Evolutionary conservation across 768 basidiomycete species (phyloP).

Genomic region (Termitomyces sp.): DNA sequence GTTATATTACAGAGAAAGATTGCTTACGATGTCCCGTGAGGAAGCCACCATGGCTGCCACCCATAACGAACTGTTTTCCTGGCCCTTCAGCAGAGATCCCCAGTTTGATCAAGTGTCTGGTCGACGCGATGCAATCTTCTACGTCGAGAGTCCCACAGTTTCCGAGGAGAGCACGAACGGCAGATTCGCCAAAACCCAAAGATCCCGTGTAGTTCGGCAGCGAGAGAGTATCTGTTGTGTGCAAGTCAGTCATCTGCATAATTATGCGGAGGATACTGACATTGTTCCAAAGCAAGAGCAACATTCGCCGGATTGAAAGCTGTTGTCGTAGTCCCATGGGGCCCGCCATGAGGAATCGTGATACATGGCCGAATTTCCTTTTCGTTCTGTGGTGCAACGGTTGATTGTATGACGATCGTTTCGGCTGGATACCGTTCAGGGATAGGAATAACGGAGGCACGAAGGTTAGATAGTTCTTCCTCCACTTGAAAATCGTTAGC

Average conservation of each 20-base stretch:
- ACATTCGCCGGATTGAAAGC: constrained; percentile 38
- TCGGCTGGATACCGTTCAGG: constrained; percentile 46
- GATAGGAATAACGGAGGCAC: constrained; percentile 40
- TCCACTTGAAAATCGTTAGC: constrained; percentile 29
- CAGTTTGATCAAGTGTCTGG: constrained; percentile 41
- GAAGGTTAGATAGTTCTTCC: constrained; percentile 33
- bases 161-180: constrained; percentile 49
- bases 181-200: constrained; percentile 58
- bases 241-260: background rate
- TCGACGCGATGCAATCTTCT: constrained; percentile 53
- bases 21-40: constrained; percentile 51
- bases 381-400: constrained; percentile 6
- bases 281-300: constrained; percentile 54
- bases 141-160: constrained; percentile 63
- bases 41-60: constrained; percentile 73
- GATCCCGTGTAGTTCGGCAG: constrained; percentile 67
- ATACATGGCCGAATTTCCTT: constrained; percentile 38
- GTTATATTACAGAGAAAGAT: background rate
- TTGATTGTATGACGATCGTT: constrained; percentile 44
- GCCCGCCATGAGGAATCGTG: constrained; percentile 58
- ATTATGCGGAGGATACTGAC: constrained; percentile 31
- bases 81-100: constrained; percentile 43
- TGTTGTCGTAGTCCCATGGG: constrained; percentile 44
- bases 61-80: constrained; percentile 50
- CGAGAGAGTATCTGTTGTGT: constrained; percentile 46